Conservation (phyloP, 1,284 basidiomycete genomes). For the Trichosporon coremiiforme region DNA sequence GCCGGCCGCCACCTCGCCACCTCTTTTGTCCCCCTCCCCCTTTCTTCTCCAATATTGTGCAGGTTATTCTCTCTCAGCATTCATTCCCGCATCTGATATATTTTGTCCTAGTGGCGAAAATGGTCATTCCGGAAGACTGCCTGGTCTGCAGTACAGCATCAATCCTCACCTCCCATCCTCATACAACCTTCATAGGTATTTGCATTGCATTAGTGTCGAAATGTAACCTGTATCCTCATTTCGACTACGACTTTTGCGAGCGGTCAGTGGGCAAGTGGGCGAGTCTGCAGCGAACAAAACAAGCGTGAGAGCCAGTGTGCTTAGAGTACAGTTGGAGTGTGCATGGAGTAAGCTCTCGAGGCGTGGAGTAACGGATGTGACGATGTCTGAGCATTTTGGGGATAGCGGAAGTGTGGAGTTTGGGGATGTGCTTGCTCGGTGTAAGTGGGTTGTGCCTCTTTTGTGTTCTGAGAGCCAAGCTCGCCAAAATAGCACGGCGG, state of each 20-base stretch:
- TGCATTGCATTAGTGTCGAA: constrained; percentile 16
- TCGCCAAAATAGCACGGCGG: background rate
- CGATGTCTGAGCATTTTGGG: background rate
- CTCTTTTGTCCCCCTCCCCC: too few relatives aligned
- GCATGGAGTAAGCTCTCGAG: background rate
- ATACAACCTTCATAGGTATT: background rate
- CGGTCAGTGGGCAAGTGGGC: too few relatives aligned
- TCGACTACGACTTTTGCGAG: background rate
- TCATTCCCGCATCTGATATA: constrained; percentile 4
- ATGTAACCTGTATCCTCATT: constrained; percentile 16
- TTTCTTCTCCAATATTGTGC: background rate
- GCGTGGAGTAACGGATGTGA: background rate
- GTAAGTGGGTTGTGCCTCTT: too few relatives aligned
- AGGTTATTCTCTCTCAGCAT: background rate
- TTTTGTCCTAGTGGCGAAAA: constrained; percentile 13
- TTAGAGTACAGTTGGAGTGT: too few relatives aligned
- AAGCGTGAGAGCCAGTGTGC: background rate
- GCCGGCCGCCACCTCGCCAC: too few relatives aligned
- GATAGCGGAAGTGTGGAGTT: background rate
- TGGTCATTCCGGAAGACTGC: background rate
- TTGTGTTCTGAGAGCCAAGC: too few relatives aligned
- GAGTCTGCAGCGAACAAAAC: too few relatives aligned
- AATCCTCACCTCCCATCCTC: background rate
- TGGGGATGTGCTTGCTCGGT: background rate
- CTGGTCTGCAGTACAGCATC: constrained; percentile 11